Base-by-base conservation (phyloP, 805 yeast genomes). In the Saccharomycopsis fodiens region DNA sequence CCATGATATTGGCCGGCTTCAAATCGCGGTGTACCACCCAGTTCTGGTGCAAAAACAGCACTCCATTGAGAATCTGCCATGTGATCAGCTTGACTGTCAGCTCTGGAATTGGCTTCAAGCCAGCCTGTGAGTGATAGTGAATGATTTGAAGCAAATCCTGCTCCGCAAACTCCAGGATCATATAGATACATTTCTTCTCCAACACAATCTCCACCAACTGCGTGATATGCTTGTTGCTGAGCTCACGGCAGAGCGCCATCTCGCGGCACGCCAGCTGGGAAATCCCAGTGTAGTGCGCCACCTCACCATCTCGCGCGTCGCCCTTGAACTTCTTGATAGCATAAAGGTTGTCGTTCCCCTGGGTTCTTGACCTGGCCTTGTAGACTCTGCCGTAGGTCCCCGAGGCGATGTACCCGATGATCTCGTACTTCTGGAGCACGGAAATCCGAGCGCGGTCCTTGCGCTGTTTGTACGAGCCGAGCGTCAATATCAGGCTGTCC, bases 1-100 rank as follows among this genome's bases (percentile, higher is more conserved):
- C 95, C 97, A 91, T 93, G 53, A 93, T 91, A 64, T 91, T 91
- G 2, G 98, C 98, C 1, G 99, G 99, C 58, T 93, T 93, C 52
- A 93, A 71, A 64, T 93, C 99, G 51, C 99, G 72, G 63, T 93
- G 99, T 42, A 93, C 68, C 2, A 93, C 80, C 97, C 98, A 93
- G 63, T 93, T 91, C 61, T 88, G 91, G 63, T 93, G 99, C 36
- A 93, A 64, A 58, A 82, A 93, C 0, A 88, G 78, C 2, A 93
- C 89, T 3, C 98, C 99, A 56, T 85, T 85, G 22, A 93, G 62
- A 3, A 94, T 82, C 65, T 93, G 99, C 88, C 93, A 88, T 62
- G 87, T 73, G 22, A 89, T 81, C 1, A 95, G 83, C 58, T 89
- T 87, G 20, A 89, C 69, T 39, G 88, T 83, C 38, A 74, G 64